Evolutionary conservation across 2,329 filamentous ascomycete species (phyloP), one percentile per base, ranked within the genome.

Genomic region (Chaetomiaceae sp.): DNA sequence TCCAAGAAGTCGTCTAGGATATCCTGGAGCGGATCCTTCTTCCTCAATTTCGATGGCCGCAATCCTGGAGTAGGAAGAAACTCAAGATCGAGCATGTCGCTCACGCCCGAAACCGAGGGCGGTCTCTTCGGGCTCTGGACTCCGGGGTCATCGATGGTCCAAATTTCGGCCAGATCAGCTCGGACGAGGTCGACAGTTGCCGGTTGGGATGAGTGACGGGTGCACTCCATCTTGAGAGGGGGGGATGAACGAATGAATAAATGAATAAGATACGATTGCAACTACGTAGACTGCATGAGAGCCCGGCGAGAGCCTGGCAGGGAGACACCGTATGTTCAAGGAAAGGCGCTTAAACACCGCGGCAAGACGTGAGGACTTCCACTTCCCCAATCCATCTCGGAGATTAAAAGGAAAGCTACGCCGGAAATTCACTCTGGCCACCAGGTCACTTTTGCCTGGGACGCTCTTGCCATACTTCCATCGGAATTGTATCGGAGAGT

Each of bases 81-180:
- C 20, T 56, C 53, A 3, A 56, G 46, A 27, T 56, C 43, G 21
- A 55, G 32, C 49, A 58, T 44, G 20, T 53, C 49, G 27, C 44
- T 51, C 2, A 25, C 21, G 10, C 23, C 46, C 10, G 46, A 53
- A 33, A 49, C 38, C 1, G 49, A 40, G 5, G 53, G 38, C 3
- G 48, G 27, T 16, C 41, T 46, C 16, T 34, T 20, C 7, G 50
- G 49, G 25, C 37, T 50, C 3, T 27, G 40, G 9, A n/a, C 10
- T 1, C 37, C 37, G 3, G 33, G 30, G 7, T 27, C 38, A 23
- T 51, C 41, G 14, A 45, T 37, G 21, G 53, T 25, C 53, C 53
- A 58, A 3, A 53, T 13, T 9, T 58, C 56, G 3, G 37, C 46
- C 33, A 55, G 20, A 30, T 58, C 56, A 4, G 53, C 56, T 10